Conservation (phyloP, 371 early-diverging fungal species). For the Mortierella sp. region DNA sequence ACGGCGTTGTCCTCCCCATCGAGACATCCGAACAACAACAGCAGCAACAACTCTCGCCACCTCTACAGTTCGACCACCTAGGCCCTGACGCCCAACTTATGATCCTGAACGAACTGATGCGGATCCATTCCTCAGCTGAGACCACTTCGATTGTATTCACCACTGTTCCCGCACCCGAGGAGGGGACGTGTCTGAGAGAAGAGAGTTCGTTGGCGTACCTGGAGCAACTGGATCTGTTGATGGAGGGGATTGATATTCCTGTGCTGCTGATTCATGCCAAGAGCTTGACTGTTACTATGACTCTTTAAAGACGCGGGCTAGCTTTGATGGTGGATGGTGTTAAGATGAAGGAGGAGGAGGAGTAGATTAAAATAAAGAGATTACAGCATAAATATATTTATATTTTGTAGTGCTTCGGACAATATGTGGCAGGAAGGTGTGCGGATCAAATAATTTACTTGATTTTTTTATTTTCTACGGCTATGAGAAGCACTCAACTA, state of each 20-base stretch:
- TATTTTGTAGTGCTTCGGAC: too few relatives aligned
- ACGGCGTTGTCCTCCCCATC: background rate
- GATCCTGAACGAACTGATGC: slow-evolving; percentile 72
- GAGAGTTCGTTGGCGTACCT: slow-evolving; percentile 61
- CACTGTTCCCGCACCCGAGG: slow-evolving; percentile 70
- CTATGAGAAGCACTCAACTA: too few relatives aligned
- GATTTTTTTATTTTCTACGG: too few relatives aligned
- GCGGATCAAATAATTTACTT: too few relatives aligned
- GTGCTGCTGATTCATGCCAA: slow-evolving; percentile 71
- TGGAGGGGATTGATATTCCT: slow-evolving; percentile 64
- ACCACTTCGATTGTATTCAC: slow-evolving; percentile 68
- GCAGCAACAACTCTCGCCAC: background rate
- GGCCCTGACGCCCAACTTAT: slow-evolving; percentile 61
- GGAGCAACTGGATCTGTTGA: slow-evolving; percentile 63
- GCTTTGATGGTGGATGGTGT: too few relatives aligned
- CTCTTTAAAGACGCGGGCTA: slow-evolving; percentile 50
- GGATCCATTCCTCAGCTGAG: slow-evolving; percentile 58
- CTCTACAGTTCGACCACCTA: slow-evolving; percentile 68
- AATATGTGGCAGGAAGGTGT: too few relatives aligned
- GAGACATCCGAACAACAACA: slow-evolving; percentile 1
- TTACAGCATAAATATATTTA: too few relatives aligned
- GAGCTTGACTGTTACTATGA: slow-evolving; percentile 71
- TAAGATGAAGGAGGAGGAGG: background rate
- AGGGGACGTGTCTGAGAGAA: slow-evolving; percentile 61
- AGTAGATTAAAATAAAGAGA: background rate